Base-by-base conservation (phyloP, 257 asterid species). In the Echites panduratus region DNA sequence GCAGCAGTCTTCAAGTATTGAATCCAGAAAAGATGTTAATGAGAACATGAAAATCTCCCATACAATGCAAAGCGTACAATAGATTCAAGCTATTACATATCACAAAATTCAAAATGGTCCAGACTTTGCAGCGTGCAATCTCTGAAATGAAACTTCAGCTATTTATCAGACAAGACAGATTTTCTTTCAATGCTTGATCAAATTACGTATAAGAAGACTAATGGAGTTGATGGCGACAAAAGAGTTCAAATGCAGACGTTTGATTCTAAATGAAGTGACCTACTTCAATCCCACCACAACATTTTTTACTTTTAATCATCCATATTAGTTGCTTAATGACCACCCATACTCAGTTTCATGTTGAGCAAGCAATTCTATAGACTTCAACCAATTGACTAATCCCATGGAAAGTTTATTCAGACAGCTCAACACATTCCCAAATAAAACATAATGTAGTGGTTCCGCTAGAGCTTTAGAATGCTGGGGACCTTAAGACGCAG, bases 1-100 rank as follows among this genome's bases (percentile, higher is more conserved):
- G 89, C 85, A 43, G 93, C 96, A 71, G 92, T 77, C 98, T 90
- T 82, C 68, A 32, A 49, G 52, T 24, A 69, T 32, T 12, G 75
- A 57, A n/a, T 38, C 67, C 8, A 16, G 40, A 58, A 49, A 62
- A 62, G 17, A 52, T 40, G 49, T 65, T 1, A 63, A 17, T 8
- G 13, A 66, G 45, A 44, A 50, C 61, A 72, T 61, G 74, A 70
- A 69, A 40, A 27, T 47, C 52, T 70, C 29, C n/a, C 12, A 19
- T 56, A 20, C 19, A 63, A 38, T 29, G 12, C 72, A 19, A 63
- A 26, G 26, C 54, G n/a, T 9, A 70, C 49, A 54, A 43, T 63
- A 80, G 49, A 35, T 44, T 77, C 67, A 45, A 47, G 47, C 22
- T 24, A 61, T 41, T 62, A 52, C 35, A 6, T 7, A 19, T 19